These are phyloP conservation scores for Infundibulicybe gibba DNA, from an alignment of 768 basidiomycete genomes.

Conservation along the genomic window DNA sequence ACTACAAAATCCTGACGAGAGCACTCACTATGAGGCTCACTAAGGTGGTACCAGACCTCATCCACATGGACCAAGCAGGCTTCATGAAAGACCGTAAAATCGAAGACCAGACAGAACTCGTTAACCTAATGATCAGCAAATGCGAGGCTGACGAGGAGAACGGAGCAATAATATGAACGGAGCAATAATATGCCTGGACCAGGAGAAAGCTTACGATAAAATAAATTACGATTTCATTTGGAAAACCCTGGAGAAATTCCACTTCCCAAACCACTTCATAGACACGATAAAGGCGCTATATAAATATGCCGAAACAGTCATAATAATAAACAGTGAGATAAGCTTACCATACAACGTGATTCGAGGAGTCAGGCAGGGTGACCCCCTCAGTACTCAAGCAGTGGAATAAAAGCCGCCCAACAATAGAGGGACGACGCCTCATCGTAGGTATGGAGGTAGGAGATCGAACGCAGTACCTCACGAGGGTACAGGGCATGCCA, in stretches of 20 bases:
- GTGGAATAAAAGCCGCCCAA: constrained; percentile 24
- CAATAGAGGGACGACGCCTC: constrained; percentile 18
- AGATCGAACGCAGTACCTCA: constrained; percentile 28
- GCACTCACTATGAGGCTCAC: constrained; percentile 16
- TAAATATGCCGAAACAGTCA: constrained; percentile 16
- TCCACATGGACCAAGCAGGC: constrained; percentile 34
- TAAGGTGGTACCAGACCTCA: constrained; percentile 7
- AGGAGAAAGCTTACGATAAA: constrained; percentile 25
- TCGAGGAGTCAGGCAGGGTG: no score
- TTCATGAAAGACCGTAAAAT: constrained; percentile 30
- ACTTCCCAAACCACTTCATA: constrained; percentile 23
- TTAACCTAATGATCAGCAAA: constrained; percentile 17
- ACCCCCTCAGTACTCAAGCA: neutral
- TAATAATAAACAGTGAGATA: constrained; percentile 3
- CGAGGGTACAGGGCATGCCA: constrained; percentile 33
- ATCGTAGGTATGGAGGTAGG: constrained; percentile 23
- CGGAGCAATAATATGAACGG: constrained; percentile 19
- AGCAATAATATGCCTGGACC: constrained; percentile 6
- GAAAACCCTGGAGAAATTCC: constrained; percentile 13
- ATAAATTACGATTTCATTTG: constrained; percentile 27
- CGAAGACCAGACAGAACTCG: constrained; percentile 24
- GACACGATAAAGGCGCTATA: constrained; percentile 24
- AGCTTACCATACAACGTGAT: neutral
- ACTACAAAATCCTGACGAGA: constrained; percentile 31
- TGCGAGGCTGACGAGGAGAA: constrained; percentile 18